These are phyloP conservation scores for Pythium oligandrum DNA, from an alignment of 352 stramenopile species.

Conservation along the genomic window DNA sequence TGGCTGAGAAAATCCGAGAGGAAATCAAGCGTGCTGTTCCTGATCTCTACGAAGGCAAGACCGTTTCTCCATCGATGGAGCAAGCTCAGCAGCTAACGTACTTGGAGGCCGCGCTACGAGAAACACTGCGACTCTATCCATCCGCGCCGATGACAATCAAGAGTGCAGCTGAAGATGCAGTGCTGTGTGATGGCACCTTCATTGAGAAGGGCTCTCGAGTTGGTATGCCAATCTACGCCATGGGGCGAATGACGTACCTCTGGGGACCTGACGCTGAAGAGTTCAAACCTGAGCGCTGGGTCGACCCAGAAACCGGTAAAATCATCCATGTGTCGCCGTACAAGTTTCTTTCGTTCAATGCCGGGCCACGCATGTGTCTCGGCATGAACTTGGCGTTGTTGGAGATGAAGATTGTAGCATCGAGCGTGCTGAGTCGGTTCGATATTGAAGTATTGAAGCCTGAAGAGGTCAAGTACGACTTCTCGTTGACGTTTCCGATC, in stretches of 20 bases:
- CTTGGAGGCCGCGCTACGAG: constrained; percentile 30
- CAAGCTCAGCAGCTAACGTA: constrained; percentile 33
- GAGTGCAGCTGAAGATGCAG: constrained; percentile 14
- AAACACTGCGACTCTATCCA: constrained; percentile 34
- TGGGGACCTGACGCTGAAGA: constrained; percentile 35
- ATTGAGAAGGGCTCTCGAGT: constrained; percentile 29
- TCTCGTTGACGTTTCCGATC: constrained; percentile 3
- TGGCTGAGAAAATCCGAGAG: constrained; percentile 31
- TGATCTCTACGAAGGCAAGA: not conserved
- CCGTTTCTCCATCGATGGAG: constrained; percentile 22
- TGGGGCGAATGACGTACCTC: constrained; percentile 29
- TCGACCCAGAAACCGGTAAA: constrained; percentile 11
- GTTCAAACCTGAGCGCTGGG: constrained; percentile 22
- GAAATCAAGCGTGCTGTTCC: constrained; percentile 26
- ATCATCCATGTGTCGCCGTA: not conserved
- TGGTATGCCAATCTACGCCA: constrained; percentile 28
- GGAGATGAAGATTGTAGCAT: constrained; percentile 38
- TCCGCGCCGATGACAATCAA: constrained; percentile 26
- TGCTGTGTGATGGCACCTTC: constrained; percentile 22
- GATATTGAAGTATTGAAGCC: constrained; percentile 15
- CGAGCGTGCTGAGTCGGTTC: constrained; percentile 29
- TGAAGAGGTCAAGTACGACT: constrained; percentile 16
- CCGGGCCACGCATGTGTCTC: constrained; percentile 18
- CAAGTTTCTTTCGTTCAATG: constrained; percentile 7
- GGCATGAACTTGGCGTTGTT: constrained; percentile 33